Conservation (phyloP, 129 eudicot genomes). For the Pittosporum tobira region DNA sequence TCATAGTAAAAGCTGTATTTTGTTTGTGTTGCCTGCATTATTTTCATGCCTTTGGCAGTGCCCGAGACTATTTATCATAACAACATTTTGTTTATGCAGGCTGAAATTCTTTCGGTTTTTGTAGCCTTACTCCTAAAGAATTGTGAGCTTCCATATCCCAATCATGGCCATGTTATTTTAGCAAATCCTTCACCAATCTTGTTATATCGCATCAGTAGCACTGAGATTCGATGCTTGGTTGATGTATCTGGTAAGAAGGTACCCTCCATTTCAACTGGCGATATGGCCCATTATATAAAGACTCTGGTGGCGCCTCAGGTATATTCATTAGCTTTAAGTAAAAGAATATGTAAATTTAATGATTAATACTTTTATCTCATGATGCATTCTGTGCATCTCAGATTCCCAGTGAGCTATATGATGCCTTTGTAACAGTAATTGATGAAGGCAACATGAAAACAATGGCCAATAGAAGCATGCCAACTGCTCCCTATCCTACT, state of each 20-base stretch:
- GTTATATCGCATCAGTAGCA: slow-evolving; percentile 19
- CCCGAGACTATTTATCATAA: neutral
- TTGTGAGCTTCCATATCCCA: slow-evolving; percentile 14
- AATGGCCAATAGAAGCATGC: slow-evolving; percentile 52
- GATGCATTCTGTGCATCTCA: neutral
- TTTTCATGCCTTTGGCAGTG: too few relatives aligned
- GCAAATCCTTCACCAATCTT: slow-evolving; percentile 23
- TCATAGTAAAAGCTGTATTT: too few relatives aligned
- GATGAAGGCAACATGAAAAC: slow-evolving; percentile 39
- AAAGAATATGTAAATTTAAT: too few relatives aligned
- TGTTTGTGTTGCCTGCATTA: too few relatives aligned
- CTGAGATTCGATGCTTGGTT: slow-evolving; percentile 20
- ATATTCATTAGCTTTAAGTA: too few relatives aligned
- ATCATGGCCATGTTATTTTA: slow-evolving; percentile 19
- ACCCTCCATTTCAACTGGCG: slow-evolving; percentile 22
- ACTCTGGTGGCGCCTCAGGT: slow-evolving; percentile 22
- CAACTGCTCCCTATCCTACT: slow-evolving; percentile 33
- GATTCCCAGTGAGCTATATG: slow-evolving; percentile 38
- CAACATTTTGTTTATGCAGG: slow-evolving; percentile 2
- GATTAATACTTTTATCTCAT: neutral
- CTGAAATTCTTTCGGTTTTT: slow-evolving; percentile 16
- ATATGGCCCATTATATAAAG: slow-evolving; percentile 16
- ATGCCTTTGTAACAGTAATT: slow-evolving; percentile 30
- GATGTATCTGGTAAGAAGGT: slow-evolving; percentile 28
- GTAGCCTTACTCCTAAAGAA: slow-evolving; percentile 15